phyloP scores from a whole-genome alignment of 192 early-diverging fungal species.

The Lobulomyces angularis region DNA sequence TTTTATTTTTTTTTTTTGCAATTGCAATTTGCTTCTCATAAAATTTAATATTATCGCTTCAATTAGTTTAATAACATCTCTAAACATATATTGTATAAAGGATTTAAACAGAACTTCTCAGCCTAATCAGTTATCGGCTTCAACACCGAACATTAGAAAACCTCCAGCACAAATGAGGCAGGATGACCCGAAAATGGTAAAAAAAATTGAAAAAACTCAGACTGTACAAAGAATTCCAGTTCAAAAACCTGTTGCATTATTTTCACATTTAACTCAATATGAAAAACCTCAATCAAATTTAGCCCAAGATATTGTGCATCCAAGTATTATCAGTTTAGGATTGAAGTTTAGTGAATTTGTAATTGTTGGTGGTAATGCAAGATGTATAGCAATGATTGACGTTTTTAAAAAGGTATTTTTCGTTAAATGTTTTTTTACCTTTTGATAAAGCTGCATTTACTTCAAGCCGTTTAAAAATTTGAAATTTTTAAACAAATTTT shows the following conservation, averaged over 20 bases:
- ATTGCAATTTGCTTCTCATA: too few species aligned
- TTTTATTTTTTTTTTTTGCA: slow-evolving; percentile 11
- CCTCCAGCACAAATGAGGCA: slow-evolving; percentile 16
- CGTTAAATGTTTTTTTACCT: not conserved
- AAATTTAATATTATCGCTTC: too few species aligned
- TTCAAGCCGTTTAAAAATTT: not conserved
- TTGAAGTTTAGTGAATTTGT: slow-evolving; percentile 74
- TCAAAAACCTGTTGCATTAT: slow-evolving; percentile 44
- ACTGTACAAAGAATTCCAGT: slow-evolving; percentile 20
- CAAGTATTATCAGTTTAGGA: slow-evolving; percentile 72
- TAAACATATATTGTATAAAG: slow-evolving; percentile 7
- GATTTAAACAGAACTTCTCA: not conserved
- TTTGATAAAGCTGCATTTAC: not conserved
- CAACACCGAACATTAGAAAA: slow-evolving; percentile 9
- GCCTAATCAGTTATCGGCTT: not conserved
- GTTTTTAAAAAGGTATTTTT: slow-evolving; percentile 63
- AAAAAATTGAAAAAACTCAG: slow-evolving; percentile 15
- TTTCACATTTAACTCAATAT: slow-evolving; percentile 64
- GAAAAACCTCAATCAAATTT: slow-evolving; percentile 24
- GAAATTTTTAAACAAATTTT: not conserved
- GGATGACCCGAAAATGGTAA: slow-evolving; percentile 5
- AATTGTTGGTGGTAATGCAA: slow-evolving; percentile 81
- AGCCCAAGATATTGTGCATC: slow-evolving; percentile 56
- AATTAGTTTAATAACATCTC: not conserved
- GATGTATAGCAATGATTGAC: slow-evolving; percentile 75